Evolutionary conservation across 1,139 yeast genomes (phyloP).

Genomic region (Yamadazyma songkhlaensis): DNA sequence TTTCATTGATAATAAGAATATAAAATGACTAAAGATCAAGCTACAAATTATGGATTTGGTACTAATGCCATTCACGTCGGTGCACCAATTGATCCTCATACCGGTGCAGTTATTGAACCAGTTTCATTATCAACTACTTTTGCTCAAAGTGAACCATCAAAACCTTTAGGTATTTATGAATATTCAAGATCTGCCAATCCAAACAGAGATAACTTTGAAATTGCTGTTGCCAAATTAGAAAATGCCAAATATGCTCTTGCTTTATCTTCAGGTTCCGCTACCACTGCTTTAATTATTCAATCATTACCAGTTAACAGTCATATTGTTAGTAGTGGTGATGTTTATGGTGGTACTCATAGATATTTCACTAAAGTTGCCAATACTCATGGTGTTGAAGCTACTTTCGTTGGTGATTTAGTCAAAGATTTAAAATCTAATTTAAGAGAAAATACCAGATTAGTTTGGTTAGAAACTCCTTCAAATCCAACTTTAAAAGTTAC

Average conservation of each 20-base stretch:
- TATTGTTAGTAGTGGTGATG: conserved; percentile 81
- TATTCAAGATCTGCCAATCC: conserved; percentile 89
- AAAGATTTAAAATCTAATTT: conserved; percentile 56
- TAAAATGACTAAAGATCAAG: conserved; percentile 16
- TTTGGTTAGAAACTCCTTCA: conserved; percentile 89
- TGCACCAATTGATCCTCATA: conserved; percentile 64
- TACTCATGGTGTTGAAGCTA: conserved; percentile 71
- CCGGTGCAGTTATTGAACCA: conserved; percentile 89
- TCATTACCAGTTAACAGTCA: conserved; percentile 72
- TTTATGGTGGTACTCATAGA: conserved; percentile 91
- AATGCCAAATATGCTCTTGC: conserved; percentile 77
- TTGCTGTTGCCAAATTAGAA: conserved; percentile 78
- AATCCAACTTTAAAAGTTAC: conserved; percentile 82
- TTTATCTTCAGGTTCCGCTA: conserved; percentile 82
- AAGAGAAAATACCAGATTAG: conserved; percentile 64
- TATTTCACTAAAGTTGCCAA: conserved; percentile 84
- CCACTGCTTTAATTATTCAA: conserved; percentile 77
- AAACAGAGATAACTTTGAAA: conserved; percentile 80
- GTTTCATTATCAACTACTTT: conserved; percentile 83
- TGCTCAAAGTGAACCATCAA: conserved; percentile 75
- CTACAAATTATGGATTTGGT: conserved; percentile 50
- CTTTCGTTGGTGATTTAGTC: conserved; percentile 65
- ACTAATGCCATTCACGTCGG: conserved; percentile 88
- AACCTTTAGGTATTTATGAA: conserved; percentile 78
- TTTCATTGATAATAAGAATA: background rate